Base-by-base conservation (phyloP, 1,139 yeast genomes). In the Suhomyces chickasaworum region DNA sequence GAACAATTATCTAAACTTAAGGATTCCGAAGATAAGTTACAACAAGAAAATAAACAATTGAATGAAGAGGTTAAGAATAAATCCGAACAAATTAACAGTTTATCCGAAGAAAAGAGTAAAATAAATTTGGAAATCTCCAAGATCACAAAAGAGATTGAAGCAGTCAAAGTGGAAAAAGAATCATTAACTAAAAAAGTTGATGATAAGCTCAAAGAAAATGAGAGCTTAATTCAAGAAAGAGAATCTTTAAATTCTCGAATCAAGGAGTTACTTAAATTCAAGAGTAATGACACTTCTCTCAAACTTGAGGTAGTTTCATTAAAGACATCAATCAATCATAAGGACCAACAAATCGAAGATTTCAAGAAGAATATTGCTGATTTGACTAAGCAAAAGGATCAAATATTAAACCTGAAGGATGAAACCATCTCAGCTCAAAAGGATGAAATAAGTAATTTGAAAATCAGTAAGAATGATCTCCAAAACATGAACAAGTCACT, bases 341-440 rank as follows among this genome's bases (percentile, higher is more conserved):
- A 80, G 53, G 85, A 81, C 23, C 75, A 75, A 49, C 71, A 74
- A 13, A 72, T 81, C 20, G 67, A 60, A 3, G 78, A 78, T 46
- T 63, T 72, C 37, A 78, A 76, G 49, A 64, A 69, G 29, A 54
- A 57, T 33, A 55, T 79, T 12, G 65, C 65, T 13, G 68, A 64
- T 3, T 56, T 80, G 17, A 71, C 70, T 33, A 58, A 60, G 46
- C 71, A 71, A 45, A 46, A 22, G 13, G 46, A 46, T 20, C 45
- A 41, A 20, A 21, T 37, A 6, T 15, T 32, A 2, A 41, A 13
- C 20, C 38, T 35, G 33, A 68, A 70, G 44, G 65, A 68, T 18
- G 65, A 60, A 30, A 57, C 80, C 44, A 46, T 46, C 4, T 27
- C 41, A 6, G 25, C 37, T 12, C 46, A 46, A 25, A 69, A 66